Conservation (phyloP, 2,329 filamentous ascomycete species). For the Penicillium sp. region DNA sequence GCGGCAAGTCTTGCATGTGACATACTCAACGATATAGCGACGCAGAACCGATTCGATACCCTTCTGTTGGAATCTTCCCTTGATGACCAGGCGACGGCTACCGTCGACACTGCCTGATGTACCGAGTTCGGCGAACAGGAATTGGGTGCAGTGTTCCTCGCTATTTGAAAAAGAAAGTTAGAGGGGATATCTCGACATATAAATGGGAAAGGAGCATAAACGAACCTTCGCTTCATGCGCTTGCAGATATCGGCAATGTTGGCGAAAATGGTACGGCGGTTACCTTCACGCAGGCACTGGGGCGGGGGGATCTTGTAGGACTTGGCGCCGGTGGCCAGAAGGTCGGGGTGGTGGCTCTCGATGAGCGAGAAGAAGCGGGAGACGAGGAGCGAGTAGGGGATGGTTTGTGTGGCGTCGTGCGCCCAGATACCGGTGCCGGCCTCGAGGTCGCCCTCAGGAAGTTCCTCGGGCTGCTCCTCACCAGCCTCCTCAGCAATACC, state of each 20-base stretch:
- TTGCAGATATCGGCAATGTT: slow-evolving; percentile 99
- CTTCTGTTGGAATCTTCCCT: slow-evolving; percentile 99
- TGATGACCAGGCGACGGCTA: slow-evolving; percentile 90
- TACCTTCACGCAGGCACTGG: slow-evolving; percentile 98
- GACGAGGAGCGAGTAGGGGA: slow-evolving; percentile 82
- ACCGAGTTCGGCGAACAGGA: slow-evolving; percentile 96
- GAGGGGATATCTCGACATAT: background rate
- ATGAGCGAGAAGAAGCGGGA: slow-evolving; percentile 92
- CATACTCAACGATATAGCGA: slow-evolving; percentile 71
- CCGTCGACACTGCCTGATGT: slow-evolving; percentile 95
- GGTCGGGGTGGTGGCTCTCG: slow-evolving; percentile 93
- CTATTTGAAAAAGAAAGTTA: slow-evolving; percentile 44
- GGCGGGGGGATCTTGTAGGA: slow-evolving; percentile 99
- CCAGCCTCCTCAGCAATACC: slow-evolving; percentile 59
- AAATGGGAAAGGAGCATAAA: background rate
- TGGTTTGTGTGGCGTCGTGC: slow-evolving; percentile 72
- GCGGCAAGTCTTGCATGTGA: slow-evolving; percentile 98
- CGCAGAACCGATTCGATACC: slow-evolving; percentile 96
- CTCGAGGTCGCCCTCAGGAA: slow-evolving; percentile 71
- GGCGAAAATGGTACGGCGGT: slow-evolving; percentile 99
- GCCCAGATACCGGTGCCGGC: slow-evolving; percentile 87
- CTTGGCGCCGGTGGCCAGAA: slow-evolving; percentile 81
- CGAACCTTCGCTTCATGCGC: slow-evolving; percentile 80
- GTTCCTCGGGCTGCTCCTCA: slow-evolving; percentile 54
- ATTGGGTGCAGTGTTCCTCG: slow-evolving; percentile 95